phyloP scores from a whole-genome alignment of 257 asterid species.

The Pogostemon cablin region DNA sequence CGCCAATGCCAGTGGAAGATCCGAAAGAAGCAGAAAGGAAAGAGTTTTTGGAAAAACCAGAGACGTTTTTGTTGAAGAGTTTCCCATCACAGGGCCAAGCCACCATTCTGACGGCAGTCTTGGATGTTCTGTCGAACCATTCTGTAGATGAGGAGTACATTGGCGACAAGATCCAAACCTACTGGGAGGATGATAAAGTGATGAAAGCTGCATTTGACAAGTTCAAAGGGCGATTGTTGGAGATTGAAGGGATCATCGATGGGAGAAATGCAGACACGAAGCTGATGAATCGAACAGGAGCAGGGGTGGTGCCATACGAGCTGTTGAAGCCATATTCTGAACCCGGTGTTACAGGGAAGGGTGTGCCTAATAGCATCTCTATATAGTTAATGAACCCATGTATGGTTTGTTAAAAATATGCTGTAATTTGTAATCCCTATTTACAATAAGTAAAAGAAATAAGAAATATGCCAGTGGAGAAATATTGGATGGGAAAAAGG shows the following conservation, averaged over 20 bases:
- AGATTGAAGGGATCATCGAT: too few relatives aligned
- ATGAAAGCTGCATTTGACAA: too few relatives aligned
- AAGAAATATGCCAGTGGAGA: too few relatives aligned
- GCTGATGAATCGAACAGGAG: too few relatives aligned
- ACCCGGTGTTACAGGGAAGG: conserved; percentile 70
- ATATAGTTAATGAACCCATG: conserved; percentile 36
- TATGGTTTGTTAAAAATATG: too few relatives aligned
- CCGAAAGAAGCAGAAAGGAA: conserved; percentile 44
- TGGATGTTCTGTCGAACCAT: conserved; percentile 70
- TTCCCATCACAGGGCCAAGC: conserved; percentile 80
- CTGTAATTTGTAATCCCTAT: too few relatives aligned
- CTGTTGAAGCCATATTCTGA: too few relatives aligned
- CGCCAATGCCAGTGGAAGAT: conserved; percentile 63
- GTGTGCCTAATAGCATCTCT: conserved; percentile 81
- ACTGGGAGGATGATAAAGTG: conserved; percentile 45
- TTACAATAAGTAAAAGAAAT: too few relatives aligned
- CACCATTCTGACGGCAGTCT: conserved; percentile 47
- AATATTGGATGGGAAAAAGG: too few relatives aligned
- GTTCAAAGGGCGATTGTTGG: too few relatives aligned
- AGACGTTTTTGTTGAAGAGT: conserved; percentile 46
- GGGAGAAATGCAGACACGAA: too few relatives aligned
- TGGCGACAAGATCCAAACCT: conserved; percentile 45
- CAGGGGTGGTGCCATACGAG: too few relatives aligned
- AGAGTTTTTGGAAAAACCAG: conserved; percentile 59
- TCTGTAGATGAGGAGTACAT: conserved; percentile 84